phyloP scores from a whole-genome alignment of 1,284 basidiomycete genomes.

The Melampsora occidentalis region DNA sequence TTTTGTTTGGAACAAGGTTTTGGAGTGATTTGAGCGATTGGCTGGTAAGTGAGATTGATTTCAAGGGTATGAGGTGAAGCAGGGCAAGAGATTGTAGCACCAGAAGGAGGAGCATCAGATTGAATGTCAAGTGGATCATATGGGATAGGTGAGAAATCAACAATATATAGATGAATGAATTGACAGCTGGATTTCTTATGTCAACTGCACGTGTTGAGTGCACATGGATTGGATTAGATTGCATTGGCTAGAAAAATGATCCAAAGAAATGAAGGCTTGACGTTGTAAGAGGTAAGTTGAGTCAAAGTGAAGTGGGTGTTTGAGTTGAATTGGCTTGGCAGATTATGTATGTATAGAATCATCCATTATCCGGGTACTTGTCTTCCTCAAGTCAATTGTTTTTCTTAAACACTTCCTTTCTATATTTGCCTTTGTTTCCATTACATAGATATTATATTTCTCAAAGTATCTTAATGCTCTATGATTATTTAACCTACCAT shows the following conservation, averaged over 20 bases:
- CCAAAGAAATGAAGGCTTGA: background rate
- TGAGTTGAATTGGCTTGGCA: too few relatives aligned
- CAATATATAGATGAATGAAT: constrained; percentile 4
- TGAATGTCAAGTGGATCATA: background rate
- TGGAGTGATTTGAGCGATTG: constrained; percentile 9
- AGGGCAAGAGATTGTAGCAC: background rate
- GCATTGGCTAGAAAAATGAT: background rate
- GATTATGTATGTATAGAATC: too few relatives aligned
- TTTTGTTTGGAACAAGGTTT: background rate
- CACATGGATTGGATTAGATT: background rate
- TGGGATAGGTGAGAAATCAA: constrained; percentile 5
- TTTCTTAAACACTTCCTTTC: too few relatives aligned
- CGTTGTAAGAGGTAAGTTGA: too few relatives aligned
- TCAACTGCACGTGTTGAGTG: constrained; percentile 15
- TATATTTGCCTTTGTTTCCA: too few relatives aligned
- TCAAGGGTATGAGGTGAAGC: background rate
- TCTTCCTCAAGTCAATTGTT: too few relatives aligned
- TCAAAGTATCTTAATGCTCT: too few relatives aligned
- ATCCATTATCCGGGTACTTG: too few relatives aligned
- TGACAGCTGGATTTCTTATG: constrained; percentile 8
- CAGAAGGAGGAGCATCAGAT: background rate
- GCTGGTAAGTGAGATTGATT: background rate
- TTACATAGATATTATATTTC: too few relatives aligned
- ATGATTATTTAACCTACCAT: too few relatives aligned
- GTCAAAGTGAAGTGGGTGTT: too few relatives aligned